Percentiles rank a stretch among this genome's conserved stretches.
Conservation (phyloP, 805 yeast species). For the Kodamaea kaohsiungensis region DNA sequence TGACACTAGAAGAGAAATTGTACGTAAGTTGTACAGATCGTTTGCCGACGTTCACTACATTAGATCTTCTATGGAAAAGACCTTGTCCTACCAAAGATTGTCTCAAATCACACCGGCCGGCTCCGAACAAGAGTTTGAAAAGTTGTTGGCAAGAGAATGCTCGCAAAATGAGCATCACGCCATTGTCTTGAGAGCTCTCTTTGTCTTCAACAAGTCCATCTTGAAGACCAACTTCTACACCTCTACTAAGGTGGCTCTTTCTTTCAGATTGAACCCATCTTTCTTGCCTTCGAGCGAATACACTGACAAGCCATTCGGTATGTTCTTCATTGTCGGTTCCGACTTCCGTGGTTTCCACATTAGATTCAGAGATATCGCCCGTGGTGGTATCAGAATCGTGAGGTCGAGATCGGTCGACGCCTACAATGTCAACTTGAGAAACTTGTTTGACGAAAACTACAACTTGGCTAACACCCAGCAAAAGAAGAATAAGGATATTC, state of each 20-base stretch:
- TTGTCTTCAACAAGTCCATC: constrained; percentile 80
- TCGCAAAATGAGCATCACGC: constrained; percentile 81
- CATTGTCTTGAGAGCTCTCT: constrained; percentile 77
- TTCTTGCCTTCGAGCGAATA: constrained; percentile 85
- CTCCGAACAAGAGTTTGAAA: constrained; percentile 72
- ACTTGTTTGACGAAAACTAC: constrained; percentile 93
- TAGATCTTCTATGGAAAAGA: constrained; percentile 66
- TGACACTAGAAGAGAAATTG: constrained; percentile 64
- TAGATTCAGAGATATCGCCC: constrained; percentile 93
- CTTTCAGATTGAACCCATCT: constrained; percentile 85
- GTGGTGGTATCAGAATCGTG: constrained; percentile 98
- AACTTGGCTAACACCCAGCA: constrained; percentile 96
- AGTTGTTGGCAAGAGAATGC: constrained; percentile 63
- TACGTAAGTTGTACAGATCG: constrained; percentile 82
- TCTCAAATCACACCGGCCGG: constrained; percentile 75
- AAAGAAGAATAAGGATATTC: constrained; percentile 95
- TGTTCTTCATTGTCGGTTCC: constrained; percentile 93
- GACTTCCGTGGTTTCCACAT: constrained; percentile 98
- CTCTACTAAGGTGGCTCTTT: constrained; percentile 91
- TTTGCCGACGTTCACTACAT: constrained; percentile 91
- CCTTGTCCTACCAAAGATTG: constrained; percentile 84
- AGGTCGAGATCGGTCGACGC: constrained; percentile 83
- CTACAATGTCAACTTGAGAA: constrained; percentile 79
- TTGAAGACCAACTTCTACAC: constrained; percentile 93
- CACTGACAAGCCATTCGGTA: constrained; percentile 91